These are phyloP conservation scores for Psilocybe subaeruginosa DNA, from an alignment of 768 basidiomycete species.

Conservation along the genomic window DNA sequence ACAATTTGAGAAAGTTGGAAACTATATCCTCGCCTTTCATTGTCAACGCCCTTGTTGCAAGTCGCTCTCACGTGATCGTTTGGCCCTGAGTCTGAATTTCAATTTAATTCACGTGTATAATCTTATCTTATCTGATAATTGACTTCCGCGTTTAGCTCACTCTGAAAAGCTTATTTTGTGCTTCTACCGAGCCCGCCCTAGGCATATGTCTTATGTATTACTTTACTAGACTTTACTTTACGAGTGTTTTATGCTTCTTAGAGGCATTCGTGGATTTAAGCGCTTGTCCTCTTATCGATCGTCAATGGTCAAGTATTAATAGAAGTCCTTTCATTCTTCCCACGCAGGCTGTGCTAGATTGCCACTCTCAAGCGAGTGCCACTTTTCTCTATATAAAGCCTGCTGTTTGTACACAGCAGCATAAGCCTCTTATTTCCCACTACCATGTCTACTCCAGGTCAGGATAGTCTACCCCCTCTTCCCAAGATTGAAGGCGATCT, in stretches of 20 bases:
- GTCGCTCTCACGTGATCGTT: slow-evolving; percentile 13
- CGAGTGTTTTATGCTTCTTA: neutral
- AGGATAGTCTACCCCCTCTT: slow-evolving; percentile 41
- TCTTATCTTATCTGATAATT: slow-evolving; percentile 11
- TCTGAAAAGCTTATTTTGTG: neutral
- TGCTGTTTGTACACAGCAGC: neutral
- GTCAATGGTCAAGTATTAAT: neutral
- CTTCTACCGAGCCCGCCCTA: neutral
- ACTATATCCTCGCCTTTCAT: neutral
- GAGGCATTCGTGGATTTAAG: neutral
- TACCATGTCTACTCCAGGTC: slow-evolving; percentile 9
- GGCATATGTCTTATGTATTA: neutral
- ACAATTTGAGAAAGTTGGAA: too few species aligned
- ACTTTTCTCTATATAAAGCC: slow-evolving; percentile 21
- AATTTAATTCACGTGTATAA: neutral
- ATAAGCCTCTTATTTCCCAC: slow-evolving; percentile 15
- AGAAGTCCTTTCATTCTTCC: neutral
- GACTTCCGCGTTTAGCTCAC: neutral
- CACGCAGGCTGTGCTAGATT: neutral
- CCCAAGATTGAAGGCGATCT: slow-evolving; percentile 59
- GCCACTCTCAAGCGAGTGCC: neutral
- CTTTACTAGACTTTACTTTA: too few species aligned
- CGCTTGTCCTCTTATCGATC: slow-evolving; percentile 1
- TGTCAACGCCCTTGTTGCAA: neutral
- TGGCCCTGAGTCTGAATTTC: neutral